Evolutionary conservation across 1,284 basidiomycete species (phyloP).

Genomic region (Pterula multifida): DNA sequence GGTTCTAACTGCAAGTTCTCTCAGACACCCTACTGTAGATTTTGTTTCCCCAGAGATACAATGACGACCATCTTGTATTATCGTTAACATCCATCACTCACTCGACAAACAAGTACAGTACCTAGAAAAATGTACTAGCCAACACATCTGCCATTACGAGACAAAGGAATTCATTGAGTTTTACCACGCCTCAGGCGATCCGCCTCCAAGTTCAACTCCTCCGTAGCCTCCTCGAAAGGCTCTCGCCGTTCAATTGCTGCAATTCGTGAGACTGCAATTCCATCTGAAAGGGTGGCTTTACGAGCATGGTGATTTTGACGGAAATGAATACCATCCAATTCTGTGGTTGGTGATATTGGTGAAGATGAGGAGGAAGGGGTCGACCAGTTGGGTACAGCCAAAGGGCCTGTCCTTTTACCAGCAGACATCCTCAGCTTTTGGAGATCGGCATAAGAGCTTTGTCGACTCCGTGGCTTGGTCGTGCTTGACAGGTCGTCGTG

Average conservation of each 20-base stretch:
- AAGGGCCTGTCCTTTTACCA: constrained; percentile 4
- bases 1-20: constrained; percentile 57
- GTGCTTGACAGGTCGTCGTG: constrained; percentile 30
- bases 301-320: constrained; percentile 37
- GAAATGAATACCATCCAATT: constrained; percentile 30
- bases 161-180: not conserved
- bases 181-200: constrained; percentile 20
- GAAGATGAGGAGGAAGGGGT: constrained; percentile 8
- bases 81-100: not conserved
- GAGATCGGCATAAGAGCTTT: constrained; percentile 68
- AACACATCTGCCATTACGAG: not conserved
- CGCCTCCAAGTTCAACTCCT: constrained; percentile 54
- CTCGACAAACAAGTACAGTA: not conserved
- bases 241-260: constrained; percentile 43
- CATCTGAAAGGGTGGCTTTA: constrained; percentile 50
- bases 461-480: constrained; percentile 47
- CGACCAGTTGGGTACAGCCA: not conserved
- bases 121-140: too few species aligned
- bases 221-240: constrained; percentile 40
- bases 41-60: not conserved
- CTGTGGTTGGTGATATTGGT: constrained; percentile 15
- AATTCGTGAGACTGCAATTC: constrained; percentile 50
- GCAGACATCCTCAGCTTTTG: constrained; percentile 47
- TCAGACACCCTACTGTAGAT: too few species aligned
- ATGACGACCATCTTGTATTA: not conserved